Percentiles rank a stretch among this genome's conserved stretches.
Conservation (phyloP, 768 basidiomycete species). For the Phylloporus sp. region DNA sequence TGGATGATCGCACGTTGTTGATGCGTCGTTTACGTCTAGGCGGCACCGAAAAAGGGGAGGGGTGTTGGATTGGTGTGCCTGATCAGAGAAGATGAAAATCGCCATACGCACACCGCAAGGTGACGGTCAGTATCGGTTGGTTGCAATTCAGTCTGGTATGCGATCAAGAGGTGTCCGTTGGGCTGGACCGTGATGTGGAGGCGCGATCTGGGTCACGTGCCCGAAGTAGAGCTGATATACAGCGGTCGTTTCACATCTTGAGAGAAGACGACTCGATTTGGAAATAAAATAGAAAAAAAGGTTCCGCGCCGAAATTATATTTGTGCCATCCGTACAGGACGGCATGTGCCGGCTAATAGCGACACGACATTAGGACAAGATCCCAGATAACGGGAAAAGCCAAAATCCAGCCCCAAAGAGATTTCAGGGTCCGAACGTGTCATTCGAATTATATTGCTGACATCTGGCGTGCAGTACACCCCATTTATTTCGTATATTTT, state of each 20-base stretch:
- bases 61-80: slow-evolving; percentile 24
- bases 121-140: slow-evolving; percentile 14
- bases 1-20: slow-evolving; percentile 26
- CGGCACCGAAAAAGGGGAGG: slow-evolving; percentile 32
- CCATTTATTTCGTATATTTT: slow-evolving; percentile 28
- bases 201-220: slow-evolving; percentile 22
- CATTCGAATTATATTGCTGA: slow-evolving; percentile 27
- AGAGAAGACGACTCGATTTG: slow-evolving; percentile 8
- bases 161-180: neutral
- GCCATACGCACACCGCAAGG: slow-evolving; percentile 14
- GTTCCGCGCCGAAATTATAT: slow-evolving; percentile 31
- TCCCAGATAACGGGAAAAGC: slow-evolving; percentile 31
- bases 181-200: slow-evolving; percentile 9
- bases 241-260: slow-evolving; percentile 20
- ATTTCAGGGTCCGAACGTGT: slow-evolving; percentile 33
- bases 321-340: slow-evolving; percentile 23
- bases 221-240: slow-evolving; percentile 16
- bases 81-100: slow-evolving; percentile 22
- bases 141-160: slow-evolving; percentile 7
- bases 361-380: no score
- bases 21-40: slow-evolving; percentile 25
- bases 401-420: slow-evolving; percentile 29
- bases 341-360: slow-evolving; percentile 27
- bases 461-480: slow-evolving; percentile 7
- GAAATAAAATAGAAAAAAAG: slow-evolving; percentile 20